Percentiles rank a stretch among this genome's conserved stretches.
Conservation (phyloP, 148 eudicot genomes). For the Vaccinium vitisidaea region DNA sequence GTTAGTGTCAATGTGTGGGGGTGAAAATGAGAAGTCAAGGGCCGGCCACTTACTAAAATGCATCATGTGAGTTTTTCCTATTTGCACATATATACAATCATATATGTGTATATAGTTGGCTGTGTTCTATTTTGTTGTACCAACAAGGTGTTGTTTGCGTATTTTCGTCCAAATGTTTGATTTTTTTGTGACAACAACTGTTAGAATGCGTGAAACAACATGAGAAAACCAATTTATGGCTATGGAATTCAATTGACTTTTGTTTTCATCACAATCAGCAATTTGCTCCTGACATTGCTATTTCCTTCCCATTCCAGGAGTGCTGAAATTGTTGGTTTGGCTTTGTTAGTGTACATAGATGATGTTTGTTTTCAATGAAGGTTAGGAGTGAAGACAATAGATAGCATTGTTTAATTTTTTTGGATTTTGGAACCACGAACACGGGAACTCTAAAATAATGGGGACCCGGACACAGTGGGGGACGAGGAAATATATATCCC, state of each 20-base stretch:
- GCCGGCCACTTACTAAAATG: slow-evolving; percentile 50
- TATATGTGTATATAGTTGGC: background rate
- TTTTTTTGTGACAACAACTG: background rate
- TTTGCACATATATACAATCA: background rate
- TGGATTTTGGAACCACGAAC: too few relatives aligned
- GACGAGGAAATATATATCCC: too few relatives aligned
- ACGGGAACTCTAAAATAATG: too few relatives aligned
- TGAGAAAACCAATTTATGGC: background rate
- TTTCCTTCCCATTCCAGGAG: too few relatives aligned
- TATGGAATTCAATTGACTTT: background rate
- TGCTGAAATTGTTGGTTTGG: background rate
- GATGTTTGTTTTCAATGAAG: slow-evolving; percentile 1
- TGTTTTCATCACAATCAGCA: background rate
- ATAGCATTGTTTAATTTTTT: background rate
- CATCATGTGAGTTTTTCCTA: slow-evolving; percentile 51
- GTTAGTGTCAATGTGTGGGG: slow-evolving; percentile 83
- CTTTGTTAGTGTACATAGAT: background rate
- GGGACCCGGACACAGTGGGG: too few relatives aligned
- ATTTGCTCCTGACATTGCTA: background rate
- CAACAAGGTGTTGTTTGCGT: background rate
- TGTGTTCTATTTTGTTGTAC: background rate
- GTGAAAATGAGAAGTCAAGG: slow-evolving; percentile 70
- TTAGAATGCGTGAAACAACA: background rate
- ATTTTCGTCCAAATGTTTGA: background rate
- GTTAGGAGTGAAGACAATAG: background rate